Evolutionary conservation across 2,329 filamentous ascomycete genomes (phyloP), one percentile per base, ranked within the genome.

Genomic region (Bisporella sp.): DNA sequence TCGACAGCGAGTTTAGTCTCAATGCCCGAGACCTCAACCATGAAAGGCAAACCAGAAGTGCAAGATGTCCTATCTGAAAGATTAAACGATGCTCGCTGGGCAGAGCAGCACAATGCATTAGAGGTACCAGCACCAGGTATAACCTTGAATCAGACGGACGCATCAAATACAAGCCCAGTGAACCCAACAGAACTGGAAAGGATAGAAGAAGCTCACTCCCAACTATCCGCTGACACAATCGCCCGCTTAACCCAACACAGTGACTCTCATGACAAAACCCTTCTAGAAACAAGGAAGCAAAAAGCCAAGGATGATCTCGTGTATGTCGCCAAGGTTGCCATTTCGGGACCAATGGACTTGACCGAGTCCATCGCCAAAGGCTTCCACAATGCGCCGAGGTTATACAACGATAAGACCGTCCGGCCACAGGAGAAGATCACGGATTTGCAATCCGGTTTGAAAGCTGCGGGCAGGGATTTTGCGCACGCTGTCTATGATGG

Each of bases 401-500:
- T 87, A 1, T 87, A 85, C 56, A 82, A 82, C 21, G 83, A 87
- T 57, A 74, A 79, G 49, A 85, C 81, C 1, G 82, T 41, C 9
- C 6, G 43, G n/a, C 31, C 12, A 8, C 6, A 32, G 43, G 48
- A 46, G 5, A 31, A n/a, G 4, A 40, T 50, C 11, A 45, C 31
- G 6, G 48, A 43, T 28, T 7, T 37, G 6, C 31, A 28, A 4
- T 40, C 32, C 42, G 48, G 48, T 9, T 31, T 50, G 11, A 46
- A 45, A 21, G 48, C 43, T 21, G 48, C 48, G 40, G 48, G 48
- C 9, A 45, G 74, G 50, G 81, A 83, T 62, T 75, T 85, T 33
- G 65, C 74, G 0, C 79, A 78, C 51, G 82, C 82, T 7, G 64
- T 85, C 8, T 82, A 78, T 59, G 82, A 86, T 56, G 82, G 77